Percentiles rank a stretch among this genome's conserved stretches.
Evolutionary conservation across 2,329 filamentous ascomycete genomes (phyloP).

Genomic region (Amylocarpus encephaloides): DNA sequence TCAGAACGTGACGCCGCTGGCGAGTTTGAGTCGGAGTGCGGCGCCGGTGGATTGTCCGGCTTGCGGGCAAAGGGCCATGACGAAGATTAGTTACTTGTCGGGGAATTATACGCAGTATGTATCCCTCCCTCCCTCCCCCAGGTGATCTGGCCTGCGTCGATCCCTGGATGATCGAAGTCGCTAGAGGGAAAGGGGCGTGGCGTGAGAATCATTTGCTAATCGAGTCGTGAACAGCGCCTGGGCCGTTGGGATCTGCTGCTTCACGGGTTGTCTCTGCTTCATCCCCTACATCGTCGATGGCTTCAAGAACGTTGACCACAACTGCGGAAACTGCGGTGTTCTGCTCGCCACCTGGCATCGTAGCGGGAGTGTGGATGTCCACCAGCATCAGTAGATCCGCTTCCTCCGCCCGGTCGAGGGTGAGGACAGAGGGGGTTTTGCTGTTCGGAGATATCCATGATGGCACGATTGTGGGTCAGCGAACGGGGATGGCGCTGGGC

Average conservation of each 20-base stretch:
- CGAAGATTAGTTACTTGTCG: slow-evolving; percentile 2
- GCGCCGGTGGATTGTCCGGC: slow-evolving; percentile 17
- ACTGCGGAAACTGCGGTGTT: slow-evolving; percentile 9
- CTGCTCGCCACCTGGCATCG: slow-evolving; percentile 12
- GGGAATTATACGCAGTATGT: slow-evolving; percentile 12
- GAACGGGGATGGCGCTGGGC: neutral
- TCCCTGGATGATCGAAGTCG: too few relatives aligned
- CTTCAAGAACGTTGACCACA: slow-evolving; percentile 11
- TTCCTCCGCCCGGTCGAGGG: too few relatives aligned
- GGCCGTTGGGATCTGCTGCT: slow-evolving; percentile 8
- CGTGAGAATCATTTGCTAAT: too few relatives aligned
- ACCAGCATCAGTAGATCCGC: slow-evolving; percentile 9
- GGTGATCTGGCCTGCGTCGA: too few relatives aligned
- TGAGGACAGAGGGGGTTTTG: too few relatives aligned
- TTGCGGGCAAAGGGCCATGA: slow-evolving; percentile 14
- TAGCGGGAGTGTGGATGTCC: slow-evolving; percentile 9
- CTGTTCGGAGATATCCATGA: too few relatives aligned
- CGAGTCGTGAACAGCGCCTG: slow-evolving; percentile 5
- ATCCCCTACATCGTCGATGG: slow-evolving; percentile 10
- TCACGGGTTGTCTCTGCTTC: slow-evolving; percentile 5
- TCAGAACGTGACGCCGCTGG: slow-evolving; percentile 13
- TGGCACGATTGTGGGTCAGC: too few relatives aligned
- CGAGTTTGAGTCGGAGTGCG: slow-evolving; percentile 7
- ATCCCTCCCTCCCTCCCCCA: neutral
- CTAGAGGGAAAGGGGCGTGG: too few relatives aligned